Evolutionary conservation across 1,139 yeast species (phyloP), one percentile per base, ranked within the genome.

Genomic region (Saccharomyces hybrid): DNA sequence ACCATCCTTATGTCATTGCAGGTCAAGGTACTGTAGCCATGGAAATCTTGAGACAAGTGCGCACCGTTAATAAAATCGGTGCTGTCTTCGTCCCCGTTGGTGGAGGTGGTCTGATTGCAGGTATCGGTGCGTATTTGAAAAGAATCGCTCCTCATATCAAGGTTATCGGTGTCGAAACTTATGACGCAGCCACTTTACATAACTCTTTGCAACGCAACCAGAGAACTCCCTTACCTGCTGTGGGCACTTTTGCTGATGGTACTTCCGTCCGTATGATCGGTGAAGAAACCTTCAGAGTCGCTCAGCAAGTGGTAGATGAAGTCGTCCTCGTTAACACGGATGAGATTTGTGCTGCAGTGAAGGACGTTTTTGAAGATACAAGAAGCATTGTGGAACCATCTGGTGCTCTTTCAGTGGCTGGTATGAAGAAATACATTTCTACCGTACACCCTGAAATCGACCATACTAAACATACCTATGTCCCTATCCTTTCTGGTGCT

Each of bases 241-340:
- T 91, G 8, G 99, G 99, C n/a, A 76, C 87, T n/a, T 93, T 93
- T 73, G 99, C 99, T n/a, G 99, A 93, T 71, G 99, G 99, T 67
- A 90, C 99, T n/a, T 97, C 99, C 3, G 99, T 93, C 48, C 88
- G 85, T 66, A 72, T 86, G 11, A 78, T 90, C 32, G 99, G 99
- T 55, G 86, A 84, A 59, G 99, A 95, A 72, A 86, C 96, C 14
- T 93, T 89, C 78, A 78, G 96, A 65, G 78, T 91, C 24, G 84
- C 93, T 62, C 75, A 79, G 61, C 82, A 86, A 51, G 83, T 83
- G 55, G 89, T 93, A 8, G 98, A 95, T 68, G 98, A 91, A 60
- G 85, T 93, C 51, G 85, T 93, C 9, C 78, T 82, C 50, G 98
- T 93, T 5, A 78, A 81, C 66, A 93, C 99, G 11, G 99, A 93